Base-by-base conservation (phyloP, 495 filamentous ascomycete species). In the Aspergillus olivimuriae region DNA sequence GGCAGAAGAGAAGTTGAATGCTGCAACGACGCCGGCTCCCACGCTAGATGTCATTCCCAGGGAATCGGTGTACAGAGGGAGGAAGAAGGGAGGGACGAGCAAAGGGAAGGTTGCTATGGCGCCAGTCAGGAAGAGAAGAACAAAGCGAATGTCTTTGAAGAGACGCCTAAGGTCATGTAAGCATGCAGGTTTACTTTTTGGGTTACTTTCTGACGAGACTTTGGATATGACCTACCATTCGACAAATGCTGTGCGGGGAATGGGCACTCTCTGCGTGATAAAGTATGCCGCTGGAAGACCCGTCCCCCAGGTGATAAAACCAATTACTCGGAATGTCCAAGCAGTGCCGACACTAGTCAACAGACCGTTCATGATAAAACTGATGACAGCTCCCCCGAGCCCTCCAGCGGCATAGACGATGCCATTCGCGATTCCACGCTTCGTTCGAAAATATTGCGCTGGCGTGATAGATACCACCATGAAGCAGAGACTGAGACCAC, bases 91-190 rank as follows among this genome's bases (percentile, higher is more conserved):
- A 1, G 78, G 78, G 2, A 82, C 76, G 39, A 80, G 72, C 7
- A 81, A 66, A 0, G 78, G 72, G 51, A 82, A 82, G 15, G 76
- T 80, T 2, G 66, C 78, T n/a, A 81, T 73, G 2, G 71, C 74
- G 2, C 75, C 74, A 2, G 67, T 68, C 4, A 74, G 37, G 46
- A 80, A 81, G 21, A 82, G 58, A 0, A 71, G 58, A 4, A 58
- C 34, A 52, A 81, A 82, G 18, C 64, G 68, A 6, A 65, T 31
- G 43, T 74, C 66, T 12, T 62, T 65, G 47, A 81, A 76, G 12
- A 79, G 57, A 19, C 58, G 51, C 71, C 69, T 71, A 7, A 28
- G 15, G 14, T 28, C 41, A 11, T n/a, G n/a, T n/a, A n/a, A n/a
- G n/a, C n/a, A n/a, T n/a, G n/a, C n/a, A n/a, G n/a, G n/a, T n/a